Evolutionary conservation across 371 early-diverging fungal species (phyloP).

Genomic region (Ordospora pajunii): DNA sequence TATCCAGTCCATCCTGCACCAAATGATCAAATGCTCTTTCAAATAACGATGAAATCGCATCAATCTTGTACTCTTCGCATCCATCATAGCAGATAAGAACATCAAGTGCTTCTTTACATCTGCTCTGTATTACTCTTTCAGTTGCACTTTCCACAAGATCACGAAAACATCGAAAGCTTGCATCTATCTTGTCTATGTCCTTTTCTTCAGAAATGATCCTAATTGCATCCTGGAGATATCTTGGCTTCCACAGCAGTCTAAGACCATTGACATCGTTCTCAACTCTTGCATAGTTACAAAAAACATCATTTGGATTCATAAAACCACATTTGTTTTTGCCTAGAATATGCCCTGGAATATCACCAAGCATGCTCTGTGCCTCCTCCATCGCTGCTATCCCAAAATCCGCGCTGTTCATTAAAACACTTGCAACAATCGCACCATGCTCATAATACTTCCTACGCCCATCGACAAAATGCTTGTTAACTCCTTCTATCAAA

Average conservation of each 20-base stretch:
- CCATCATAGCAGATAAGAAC: not conserved
- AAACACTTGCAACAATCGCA: constrained; percentile 8
- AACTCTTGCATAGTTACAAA: not conserved
- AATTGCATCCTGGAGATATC: not conserved
- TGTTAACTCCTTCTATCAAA: not conserved
- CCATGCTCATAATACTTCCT: constrained; percentile 7
- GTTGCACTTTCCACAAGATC: not conserved
- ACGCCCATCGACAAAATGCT: not conserved
- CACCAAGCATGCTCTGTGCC: not conserved
- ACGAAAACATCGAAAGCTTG: not conserved
- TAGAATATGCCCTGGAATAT: not conserved
- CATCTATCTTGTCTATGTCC: not conserved
- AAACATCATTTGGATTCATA: not conserved
- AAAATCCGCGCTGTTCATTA: not conserved
- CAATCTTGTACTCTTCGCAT: not conserved
- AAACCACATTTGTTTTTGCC: not conserved
- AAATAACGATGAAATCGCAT: not conserved
- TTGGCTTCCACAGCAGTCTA: not conserved
- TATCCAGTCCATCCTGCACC: not conserved
- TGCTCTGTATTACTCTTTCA: not conserved
- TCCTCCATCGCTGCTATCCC: not conserved
- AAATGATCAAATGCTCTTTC: not conserved
- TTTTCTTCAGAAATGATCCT: not conserved
- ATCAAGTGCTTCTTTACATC: not conserved
- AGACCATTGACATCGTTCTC: not conserved